A percentile compares a stretch with the other conserved stretches of the same genome.
Conservation (phyloP, 176 grass and related monocot species). For the Raddia guianensis region DNA sequence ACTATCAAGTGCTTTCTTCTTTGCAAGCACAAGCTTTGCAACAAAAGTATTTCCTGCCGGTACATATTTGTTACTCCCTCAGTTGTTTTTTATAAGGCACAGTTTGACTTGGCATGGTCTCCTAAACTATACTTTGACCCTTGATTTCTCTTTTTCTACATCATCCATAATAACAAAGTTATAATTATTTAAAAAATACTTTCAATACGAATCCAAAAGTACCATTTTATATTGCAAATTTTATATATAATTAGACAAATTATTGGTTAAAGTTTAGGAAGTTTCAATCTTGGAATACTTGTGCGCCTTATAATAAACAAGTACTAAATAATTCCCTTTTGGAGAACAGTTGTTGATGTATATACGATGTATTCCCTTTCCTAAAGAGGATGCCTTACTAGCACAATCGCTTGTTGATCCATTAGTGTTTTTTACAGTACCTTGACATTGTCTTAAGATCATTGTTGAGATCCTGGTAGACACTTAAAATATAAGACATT, state of each 20-base stretch:
- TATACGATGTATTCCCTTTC: background rate
- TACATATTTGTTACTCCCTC: background rate
- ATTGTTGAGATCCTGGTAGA: background rate
- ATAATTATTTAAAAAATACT: too few relatives aligned
- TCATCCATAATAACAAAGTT: too few relatives aligned
- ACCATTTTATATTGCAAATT: too few relatives aligned
- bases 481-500: background rate
- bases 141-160: too few relatives aligned
- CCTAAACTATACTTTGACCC: too few relatives aligned
- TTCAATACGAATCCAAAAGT: too few relatives aligned
- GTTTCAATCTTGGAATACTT: too few relatives aligned
- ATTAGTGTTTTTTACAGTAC: constrained; percentile 13
- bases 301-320: too few relatives aligned
- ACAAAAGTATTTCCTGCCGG: constrained; percentile 15
- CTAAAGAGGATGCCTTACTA: background rate
- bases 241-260: too few relatives aligned
- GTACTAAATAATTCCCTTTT: background rate
- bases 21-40: background rate
- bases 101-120: too few relatives aligned
- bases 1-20: background rate
- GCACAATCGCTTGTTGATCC: background rate
- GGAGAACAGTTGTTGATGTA: background rate
- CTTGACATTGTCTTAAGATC: background rate
- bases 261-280: too few relatives aligned
- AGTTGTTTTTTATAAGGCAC: too few relatives aligned